Base-by-base conservation (phyloP, 2,329 filamentous ascomycete genomes). In the Fusarium luffae region DNA sequence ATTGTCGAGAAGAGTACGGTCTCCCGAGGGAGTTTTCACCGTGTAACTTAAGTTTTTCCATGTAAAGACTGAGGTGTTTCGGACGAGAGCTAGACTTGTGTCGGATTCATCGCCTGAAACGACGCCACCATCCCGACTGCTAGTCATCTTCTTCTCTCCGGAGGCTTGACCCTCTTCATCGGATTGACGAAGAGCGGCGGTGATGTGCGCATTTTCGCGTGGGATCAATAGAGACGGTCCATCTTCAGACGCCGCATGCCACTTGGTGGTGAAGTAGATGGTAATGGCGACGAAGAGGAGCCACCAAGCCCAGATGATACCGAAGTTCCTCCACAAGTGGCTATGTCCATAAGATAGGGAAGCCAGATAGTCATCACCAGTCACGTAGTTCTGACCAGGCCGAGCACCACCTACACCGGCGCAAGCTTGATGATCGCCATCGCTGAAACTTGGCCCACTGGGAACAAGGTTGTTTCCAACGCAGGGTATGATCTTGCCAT, bases 31-130 rank as follows among this genome's bases (percentile, higher is more conserved):
- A 0, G 86, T 89, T 69, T 88, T 85, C 63, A 94, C 91, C 0
- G 88, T 91, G 74, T 93, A 93, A 2, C 82, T 85, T 1, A 94
- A 85, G 61, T 92, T 86, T 75, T 90, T 90, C 90, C 91, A 94
- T 2, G 91, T 93, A 71, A 93, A 92, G 1, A 92, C 83, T 0
- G 88, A 90, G 0, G 86, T 90, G 76, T 92, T 92, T 27, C 85
- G 85, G 30, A 89, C 79, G 2, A 92, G 34, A 37, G 34, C 34
- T 11, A 37, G 81, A 30, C 50, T 62, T n/a, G 8, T 63, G 21
- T 63, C 54, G 0, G 55, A 54, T 18, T 70, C 68, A 7, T 70
- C 62, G 5, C 59, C 65, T 7, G 42, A 66, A 32, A 70, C 48
- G 14, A 60, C 64, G 7, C 63, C 73, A 4, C 59, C 62, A 28